Base-by-base conservation (phyloP, 768 basidiomycete genomes). In the Phlebiopsis flavidoalba region DNA sequence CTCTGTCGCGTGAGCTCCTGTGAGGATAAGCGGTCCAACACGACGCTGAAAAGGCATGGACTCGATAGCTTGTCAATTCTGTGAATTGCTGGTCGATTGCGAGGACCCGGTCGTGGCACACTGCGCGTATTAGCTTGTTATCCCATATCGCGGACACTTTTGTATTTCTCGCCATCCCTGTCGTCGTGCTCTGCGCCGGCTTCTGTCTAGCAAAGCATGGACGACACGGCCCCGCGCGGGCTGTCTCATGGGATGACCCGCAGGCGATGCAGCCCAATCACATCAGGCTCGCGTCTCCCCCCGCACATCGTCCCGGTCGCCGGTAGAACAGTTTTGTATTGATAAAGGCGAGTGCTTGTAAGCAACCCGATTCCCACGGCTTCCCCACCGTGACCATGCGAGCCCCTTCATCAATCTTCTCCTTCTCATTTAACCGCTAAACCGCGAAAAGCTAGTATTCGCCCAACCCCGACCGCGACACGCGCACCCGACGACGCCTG, bases 41-140 rank as follows among this genome's bases (percentile, higher is more conserved):
- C 33, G 17, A 26, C 33, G 31, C 60, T 60, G 45, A 47, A 60
- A 60, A 55, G 60, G 60, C 47, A 60, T 60, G 60, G 60, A 46
- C 52, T 24, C 43, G 52, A 22, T 45, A 24, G 22, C 49, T 49
- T 59, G 58, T 59, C 58, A 51, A 53, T 48, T n/a, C 12, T 43
- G 22, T 46, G 54, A 21, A 22, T 55, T n/a, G n/a, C 36, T 53
- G 51, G 40, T 17, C 40, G 40, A 12, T 26, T 31, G 33, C 52
- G 52, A 53, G n/a, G 14, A 51, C 50, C 40, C 40, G 50, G 50
- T n/a, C 50, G 50, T 51, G 50, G 52, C 31, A 51, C 24, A 5
- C 50, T 31, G 14, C 24, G 50, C 33, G 24, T 51, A 31, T 26
- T 51, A n/a, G n/a, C 50, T 51, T 51, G 14, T 10, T 51, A 26